Evolutionary conservation across 2,329 filamentous ascomycete genomes (phyloP).

Genomic region (Arthrinium puccinioides): DNA sequence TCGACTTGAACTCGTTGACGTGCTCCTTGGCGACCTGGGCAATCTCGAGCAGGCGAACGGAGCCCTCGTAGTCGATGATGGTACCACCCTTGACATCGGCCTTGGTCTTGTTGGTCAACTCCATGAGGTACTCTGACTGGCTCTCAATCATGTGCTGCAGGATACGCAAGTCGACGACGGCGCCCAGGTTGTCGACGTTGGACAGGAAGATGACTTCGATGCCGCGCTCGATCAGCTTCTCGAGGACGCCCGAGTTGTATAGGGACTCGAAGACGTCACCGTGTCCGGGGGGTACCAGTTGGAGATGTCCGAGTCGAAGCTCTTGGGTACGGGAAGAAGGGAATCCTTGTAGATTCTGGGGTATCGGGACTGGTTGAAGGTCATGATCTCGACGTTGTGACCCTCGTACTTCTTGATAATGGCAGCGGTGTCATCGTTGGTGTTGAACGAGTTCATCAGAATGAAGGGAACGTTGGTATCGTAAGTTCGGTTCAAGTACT

Average conservation of each 20-base stretch:
- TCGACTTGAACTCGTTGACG: constrained; percentile 99
- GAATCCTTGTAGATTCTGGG: constrained; percentile 98
- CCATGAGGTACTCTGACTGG: constrained; percentile 98
- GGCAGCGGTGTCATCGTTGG: constrained; percentile 91
- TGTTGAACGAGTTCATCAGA: constrained; percentile 99
- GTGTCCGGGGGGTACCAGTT: constrained; percentile 99
- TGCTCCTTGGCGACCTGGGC: constrained; percentile 99
- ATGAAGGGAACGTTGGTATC: constrained; percentile 95
- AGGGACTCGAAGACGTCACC: constrained; percentile 99
- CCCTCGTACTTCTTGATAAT: constrained; percentile 99
- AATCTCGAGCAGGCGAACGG: constrained; percentile 93
- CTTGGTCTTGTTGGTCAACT: constrained; percentile 99
- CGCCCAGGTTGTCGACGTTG: constrained; percentile 97
- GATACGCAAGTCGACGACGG: constrained; percentile 95
- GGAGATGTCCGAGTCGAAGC: constrained; percentile 75
- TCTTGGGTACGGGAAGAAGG: constrained; percentile 89
- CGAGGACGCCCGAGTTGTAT: constrained; percentile 97
- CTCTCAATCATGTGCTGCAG: constrained; percentile 99
- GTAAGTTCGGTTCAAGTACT: constrained; percentile 98
- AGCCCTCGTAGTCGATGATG: constrained; percentile 98
- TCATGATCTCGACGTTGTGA: constrained; percentile 98
- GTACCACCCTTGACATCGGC: constrained; percentile 99
- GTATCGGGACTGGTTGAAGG: constrained; percentile 99
- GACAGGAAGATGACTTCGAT: constrained; percentile 98
- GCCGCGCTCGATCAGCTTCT: constrained; percentile 89